Evolutionary conservation across 495 filamentous ascomycete species (phyloP), one percentile per base, ranked within the genome.

Genomic region (Xylaria curta): DNA sequence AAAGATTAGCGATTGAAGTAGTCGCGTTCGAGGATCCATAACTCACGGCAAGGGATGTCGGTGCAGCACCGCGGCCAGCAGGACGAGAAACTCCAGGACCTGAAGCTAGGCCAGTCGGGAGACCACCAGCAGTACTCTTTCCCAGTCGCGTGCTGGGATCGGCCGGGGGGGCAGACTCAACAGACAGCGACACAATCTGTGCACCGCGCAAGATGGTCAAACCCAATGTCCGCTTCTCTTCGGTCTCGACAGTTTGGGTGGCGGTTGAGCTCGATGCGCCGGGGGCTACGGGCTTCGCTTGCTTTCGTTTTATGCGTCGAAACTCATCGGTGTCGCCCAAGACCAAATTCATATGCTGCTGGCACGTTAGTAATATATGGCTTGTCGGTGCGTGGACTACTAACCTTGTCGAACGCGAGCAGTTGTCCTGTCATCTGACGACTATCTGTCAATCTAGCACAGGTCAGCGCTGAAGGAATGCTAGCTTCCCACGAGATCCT

Each of bases 241-340:
- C 94, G 13, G 92, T 89, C 84, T 97, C 94, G 73, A 96, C 85
- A 59, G 91, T 86, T 61, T 90, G 87, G 24, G 74, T 71, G 51
- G 87, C 80, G 28, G 82, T 75, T 44, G 84, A 85, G 15, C 78
- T 76, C 31, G 82, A 82, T 61, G 87, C 82, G 67, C 92, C 91
- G 17, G 92, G 92, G 73, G 94, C 90, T 53, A 89, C 83, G 72
- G 89, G 84, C 85, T 97, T 97, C 56, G 87, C 83, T 71, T 91
- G 89, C 86, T 95, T 97, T 79, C 93, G 90, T 85, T 96, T 97
- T 71, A 95, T 93, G 75, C 92, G 92, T 77, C 96, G 95, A 83
- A 98, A 98, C 82, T 99, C 96, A 88, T 99, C 96, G 78, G 97
- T 98, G 78, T 99, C 96, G 79, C 95, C 97, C 60, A 99, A 90